Base-by-base conservation (phyloP, 352 stramenopile species). In the Thraustotheca clavata region DNA sequence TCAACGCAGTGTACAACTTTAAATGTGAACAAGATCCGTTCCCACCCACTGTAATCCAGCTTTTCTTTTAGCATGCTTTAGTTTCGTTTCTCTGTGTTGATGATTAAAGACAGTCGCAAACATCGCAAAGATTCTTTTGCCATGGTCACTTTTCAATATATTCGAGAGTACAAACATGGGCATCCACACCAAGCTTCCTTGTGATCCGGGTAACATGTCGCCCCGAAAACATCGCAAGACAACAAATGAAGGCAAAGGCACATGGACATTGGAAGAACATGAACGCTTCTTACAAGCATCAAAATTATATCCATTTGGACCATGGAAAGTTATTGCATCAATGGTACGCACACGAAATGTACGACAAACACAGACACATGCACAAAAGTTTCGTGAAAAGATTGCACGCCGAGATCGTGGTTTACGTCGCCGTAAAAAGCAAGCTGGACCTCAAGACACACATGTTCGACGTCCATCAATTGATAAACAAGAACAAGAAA, bases 241-340 rank as follows among this genome's bases (percentile, higher is more conserved):
- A n/a, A 68, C 24, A 12, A 80, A 77, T 70, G 82, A 86, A 67
- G 77, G 77, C 39, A 76, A 79, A 52, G 71, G 57, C 16, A 43
- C 75, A 0, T 92, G 83, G 83, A 86, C 80, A 8, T 71, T 78
- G 4, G 79, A 88, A 49, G 83, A 91, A 71, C 77, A 86, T 62
- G 72, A 72, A 50, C 75, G 74, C 26, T 86, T 86, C 63, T 76
- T 86, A 36, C 67, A 78, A 34, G 77, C 77, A 29, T 71, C 83
- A n/a, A 73, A 82, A 35, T 62, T 74, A 52, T 84, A 72, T 57
- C 77, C 77, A 35, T 84, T 76, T 0, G 77, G 77, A 0, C 77
- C 77, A 41, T 86, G 77, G 77, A 86, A 84, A 49, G 71, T 73
- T 43, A 83, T 86, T 41, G 77, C 77, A 11, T 73, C 76, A 46